Conservation (phyloP, 257 asterid genomes). For the Capsicum rhomboideum region DNA sequence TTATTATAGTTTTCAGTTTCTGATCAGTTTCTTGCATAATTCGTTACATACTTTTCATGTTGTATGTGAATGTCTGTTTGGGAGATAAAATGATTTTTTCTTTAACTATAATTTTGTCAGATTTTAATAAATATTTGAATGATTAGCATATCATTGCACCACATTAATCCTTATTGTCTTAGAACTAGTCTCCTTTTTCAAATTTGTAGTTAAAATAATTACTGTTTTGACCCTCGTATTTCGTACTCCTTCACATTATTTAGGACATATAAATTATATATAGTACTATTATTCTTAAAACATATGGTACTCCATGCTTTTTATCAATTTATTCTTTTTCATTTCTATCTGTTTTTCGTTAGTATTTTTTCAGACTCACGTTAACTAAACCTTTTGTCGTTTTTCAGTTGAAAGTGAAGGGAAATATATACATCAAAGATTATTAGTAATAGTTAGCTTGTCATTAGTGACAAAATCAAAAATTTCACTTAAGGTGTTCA, state of each 20-base stretch:
- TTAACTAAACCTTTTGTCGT: neutral
- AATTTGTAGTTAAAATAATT: neutral
- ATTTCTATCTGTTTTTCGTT: neutral
- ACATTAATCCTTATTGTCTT: neutral
- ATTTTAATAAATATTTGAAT: neutral
- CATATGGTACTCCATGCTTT: neutral
- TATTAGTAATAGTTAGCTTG: too few relatives aligned
- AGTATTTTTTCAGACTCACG: neutral
- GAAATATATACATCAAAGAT: too few relatives aligned
- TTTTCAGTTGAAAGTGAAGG: constrained; percentile 2
- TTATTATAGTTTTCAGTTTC: constrained; percentile 5
- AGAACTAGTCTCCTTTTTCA: neutral
- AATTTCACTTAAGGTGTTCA: too few relatives aligned
- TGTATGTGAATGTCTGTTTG: neutral
- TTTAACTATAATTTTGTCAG: neutral
- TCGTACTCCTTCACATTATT: neutral
- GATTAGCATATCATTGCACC: neutral
- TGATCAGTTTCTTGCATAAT: neutral
- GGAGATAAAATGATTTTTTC: neutral
- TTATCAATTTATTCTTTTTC: neutral
- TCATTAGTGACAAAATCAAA: too few relatives aligned
- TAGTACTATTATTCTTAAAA: neutral
- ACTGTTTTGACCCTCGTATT: neutral
- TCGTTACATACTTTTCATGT: neutral
- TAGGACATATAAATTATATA: neutral